phyloP scores from a whole-genome alignment of 2,329 filamentous ascomycete genomes.

The Capronia americana region DNA sequence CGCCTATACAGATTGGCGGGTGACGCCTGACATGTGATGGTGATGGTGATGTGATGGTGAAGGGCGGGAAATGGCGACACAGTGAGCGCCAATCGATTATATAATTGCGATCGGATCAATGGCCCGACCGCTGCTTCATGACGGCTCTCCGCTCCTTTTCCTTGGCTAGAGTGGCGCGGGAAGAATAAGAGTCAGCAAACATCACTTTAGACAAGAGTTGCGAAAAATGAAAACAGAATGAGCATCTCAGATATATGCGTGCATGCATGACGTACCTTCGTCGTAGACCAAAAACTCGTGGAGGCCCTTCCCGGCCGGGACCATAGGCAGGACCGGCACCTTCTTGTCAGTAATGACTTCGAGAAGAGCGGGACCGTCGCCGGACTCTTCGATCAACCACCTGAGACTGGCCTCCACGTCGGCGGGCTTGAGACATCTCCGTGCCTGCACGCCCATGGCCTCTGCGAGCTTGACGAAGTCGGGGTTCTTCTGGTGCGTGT shows the following conservation, averaged over 20 bases:
- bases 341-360: conserved; percentile 87
- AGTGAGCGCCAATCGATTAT: not conserved
- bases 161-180: conserved; percentile 58
- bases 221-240: not conserved
- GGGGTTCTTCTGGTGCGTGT: conserved; percentile 95
- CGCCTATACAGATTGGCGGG: conserved; percentile 16
- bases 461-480: conserved; percentile 93
- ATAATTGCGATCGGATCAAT: conserved; percentile 16
- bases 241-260: not conserved
- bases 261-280: conserved; percentile 62
- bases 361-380: conserved; percentile 80
- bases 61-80: not conserved
- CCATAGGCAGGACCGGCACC: conserved; percentile 92
- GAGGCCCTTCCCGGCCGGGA: conserved; percentile 82
- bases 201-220: conserved; percentile 20
- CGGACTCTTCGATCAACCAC: conserved; percentile 78
- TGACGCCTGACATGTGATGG: not conserved
- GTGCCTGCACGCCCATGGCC: conserved; percentile 83
- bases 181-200: not conserved
- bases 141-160: conserved; percentile 70
- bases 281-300: conserved; percentile 95
- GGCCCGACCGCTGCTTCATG: conserved; percentile 57
- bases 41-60: not conserved
- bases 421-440: conserved; percentile 73
- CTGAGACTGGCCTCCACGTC: conserved; percentile 79